These are phyloP conservation scores for Zymoseptoria crescenta DNA, from an alignment of 2,329 filamentous ascomycete species.

Conservation along the genomic window DNA sequence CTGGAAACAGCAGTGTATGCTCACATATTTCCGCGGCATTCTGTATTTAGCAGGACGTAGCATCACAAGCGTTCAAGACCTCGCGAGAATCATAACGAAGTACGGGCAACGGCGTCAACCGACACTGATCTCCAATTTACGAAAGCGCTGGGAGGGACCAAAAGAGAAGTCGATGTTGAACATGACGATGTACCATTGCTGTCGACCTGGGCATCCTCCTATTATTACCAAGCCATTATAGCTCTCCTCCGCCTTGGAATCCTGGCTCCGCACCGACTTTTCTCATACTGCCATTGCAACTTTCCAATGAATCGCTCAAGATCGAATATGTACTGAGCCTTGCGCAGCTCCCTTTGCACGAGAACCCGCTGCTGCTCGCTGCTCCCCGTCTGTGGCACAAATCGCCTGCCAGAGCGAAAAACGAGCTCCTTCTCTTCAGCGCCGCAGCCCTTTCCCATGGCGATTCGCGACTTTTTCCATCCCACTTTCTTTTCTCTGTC, in stretches of 20 bases:
- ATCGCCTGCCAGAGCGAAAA: neutral
- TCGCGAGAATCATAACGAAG: neutral
- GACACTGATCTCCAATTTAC: too few relatives aligned
- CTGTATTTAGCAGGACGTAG: neutral
- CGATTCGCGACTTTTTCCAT: neutral
- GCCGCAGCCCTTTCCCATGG: neutral
- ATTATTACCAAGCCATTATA: neutral
- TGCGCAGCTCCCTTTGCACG: neutral
- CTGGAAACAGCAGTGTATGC: neutral
- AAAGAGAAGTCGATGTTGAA: neutral
- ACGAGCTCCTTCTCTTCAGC: neutral
- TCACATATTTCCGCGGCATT: neutral
- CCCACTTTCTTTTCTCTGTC: neutral
- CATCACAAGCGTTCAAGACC: neutral
- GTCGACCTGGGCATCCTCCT: neutral
- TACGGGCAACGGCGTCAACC: neutral
- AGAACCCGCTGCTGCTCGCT: neutral
- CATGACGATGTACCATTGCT: neutral
- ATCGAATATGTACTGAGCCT: neutral
- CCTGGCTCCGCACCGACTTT: neutral
- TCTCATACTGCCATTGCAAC: neutral
- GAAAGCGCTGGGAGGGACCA: too few relatives aligned
- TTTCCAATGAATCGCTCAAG: neutral
- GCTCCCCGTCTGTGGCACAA: neutral
- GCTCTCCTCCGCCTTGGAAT: neutral